Base-by-base conservation (phyloP, 805 yeast genomes). In the Candida oleophila region DNA sequence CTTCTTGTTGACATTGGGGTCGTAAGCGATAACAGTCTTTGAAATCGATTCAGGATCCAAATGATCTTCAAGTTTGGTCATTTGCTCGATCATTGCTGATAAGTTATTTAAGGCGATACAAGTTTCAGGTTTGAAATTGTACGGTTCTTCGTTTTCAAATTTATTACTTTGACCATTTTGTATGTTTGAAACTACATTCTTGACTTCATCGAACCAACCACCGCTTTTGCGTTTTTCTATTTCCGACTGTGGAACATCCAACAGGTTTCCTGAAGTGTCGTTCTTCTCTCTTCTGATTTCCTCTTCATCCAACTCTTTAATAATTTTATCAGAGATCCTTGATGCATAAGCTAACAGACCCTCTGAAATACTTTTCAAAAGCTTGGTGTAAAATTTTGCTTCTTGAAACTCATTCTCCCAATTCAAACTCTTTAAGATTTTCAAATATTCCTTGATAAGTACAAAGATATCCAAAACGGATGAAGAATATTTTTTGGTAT, bases 91-190 rank as follows among this genome's bases (percentile, higher is more conserved):
- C 72, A 80, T 72, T 9, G 78, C 75, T 1, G 79, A 72, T 8
- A 89, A 57, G 55, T 89, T 82, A 62, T 87, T 87, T 49, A 89
- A 68, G n/a, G 85, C 82, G n/a, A 86, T 80, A 64, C 95, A 88
- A 0, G 90, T 82, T 44, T 76, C 73, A 4, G 74, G 68, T 48
- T 74, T 71, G 66, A 85, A 85, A 38, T 78, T 75, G 56, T 74
- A 82, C 0, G 90, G 84, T 14, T 73, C 76, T 45, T 60, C 64
- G 2, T 53, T 52, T 4, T 64, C 67, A 3, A 69, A 46, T 38
- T 69, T 71, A 1, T 61, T 62, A 11, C 53, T 49, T 2, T 67
- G 60, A 19, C 71, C 64, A 22, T 65, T 62, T 35, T 70, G 73
- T 21, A 69, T 66, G 43, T 65, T 68, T 41, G 63, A 61, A 0